phyloP scores from a whole-genome alignment of 768 basidiomycete genomes.

The Rhizopogon vesiculosus region DNA sequence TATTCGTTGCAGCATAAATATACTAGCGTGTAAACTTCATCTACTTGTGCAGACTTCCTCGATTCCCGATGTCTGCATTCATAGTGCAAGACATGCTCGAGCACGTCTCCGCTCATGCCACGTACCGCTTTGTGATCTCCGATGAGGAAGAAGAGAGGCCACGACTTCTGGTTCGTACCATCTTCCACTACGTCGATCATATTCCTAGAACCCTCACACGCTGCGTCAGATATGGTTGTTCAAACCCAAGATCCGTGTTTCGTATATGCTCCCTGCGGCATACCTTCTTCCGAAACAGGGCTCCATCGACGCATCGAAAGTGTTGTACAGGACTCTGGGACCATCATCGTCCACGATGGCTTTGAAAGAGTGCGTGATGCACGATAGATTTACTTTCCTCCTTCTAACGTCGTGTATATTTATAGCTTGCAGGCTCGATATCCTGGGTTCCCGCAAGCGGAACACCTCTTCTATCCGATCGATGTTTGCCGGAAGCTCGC shows the following conservation, averaged over 20 bases:
- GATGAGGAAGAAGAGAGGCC: slow-evolving; percentile 86
- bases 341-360: slow-evolving; percentile 51
- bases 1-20: slow-evolving; percentile 13
- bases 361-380: slow-evolving; percentile 43
- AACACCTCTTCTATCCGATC: slow-evolving; percentile 80
- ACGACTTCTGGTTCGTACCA: slow-evolving; percentile 63
- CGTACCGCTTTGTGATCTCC: slow-evolving; percentile 83
- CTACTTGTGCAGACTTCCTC: slow-evolving; percentile 24
- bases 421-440: slow-evolving; percentile 60
- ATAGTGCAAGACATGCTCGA: slow-evolving; percentile 90
- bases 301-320: slow-evolving; percentile 71
- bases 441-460: slow-evolving; percentile 85
- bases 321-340: slow-evolving; percentile 76
- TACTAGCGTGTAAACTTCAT: background rate
- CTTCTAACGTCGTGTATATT: background rate
- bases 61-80: slow-evolving; percentile 77
- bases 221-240: slow-evolving; percentile 82
- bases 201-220: background rate
- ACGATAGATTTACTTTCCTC: background rate
- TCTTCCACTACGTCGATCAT: background rate
- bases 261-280: slow-evolving; percentile 57
- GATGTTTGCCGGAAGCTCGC: slow-evolving; percentile 71
- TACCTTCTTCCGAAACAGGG: slow-evolving; percentile 58
- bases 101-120: slow-evolving; percentile 87
- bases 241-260: slow-evolving; percentile 80